Base-by-base conservation (phyloP, 2,329 filamentous ascomycete genomes). In the Albophoma yamanashiensis region DNA sequence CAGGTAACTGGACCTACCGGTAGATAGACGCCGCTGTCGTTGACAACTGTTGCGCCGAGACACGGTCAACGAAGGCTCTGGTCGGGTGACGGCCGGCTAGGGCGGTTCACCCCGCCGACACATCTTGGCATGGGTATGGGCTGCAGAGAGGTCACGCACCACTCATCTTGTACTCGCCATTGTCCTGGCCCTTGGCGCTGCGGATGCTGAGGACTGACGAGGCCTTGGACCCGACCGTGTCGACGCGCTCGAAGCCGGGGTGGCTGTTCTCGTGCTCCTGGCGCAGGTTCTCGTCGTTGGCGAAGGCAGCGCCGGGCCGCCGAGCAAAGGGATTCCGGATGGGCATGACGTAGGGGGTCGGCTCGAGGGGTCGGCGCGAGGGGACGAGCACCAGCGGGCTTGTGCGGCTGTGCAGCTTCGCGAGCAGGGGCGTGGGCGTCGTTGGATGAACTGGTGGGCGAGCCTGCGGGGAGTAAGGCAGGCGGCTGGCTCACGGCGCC, bases 1-100 rank as follows among this genome's bases (percentile, higher is more conserved):
- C 15, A 38, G 36, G 6, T 7, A 15, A 55, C 57, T 38, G 56
- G 56, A 61, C 84, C 75, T 86, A 94, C 91, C 67, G 93, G 93
- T 66, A 97, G 84, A 76, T 96, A 97, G 63, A 96, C 89, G 66
- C 93, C 93, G 73, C 89, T 95, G 75, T 96, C 92, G 71, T 96
- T 95, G 73, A 97, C 94, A 65, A 97, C 93, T 97, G 72, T 62
- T 59, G 52, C 38, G 57, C 55, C 36, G 58, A 60, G 60, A 57
- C 55, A 65, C 61, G 55, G 67, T 73, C 62, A 71, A 65, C 61
- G 22, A 63, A 55, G 14, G 5, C 8, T 25, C 56, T 62, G 62
- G 61, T 69, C 65, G 66, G 64, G 67, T 67, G 66, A 66, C 62
- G 43, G 43, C 43, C 50, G 58, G 59, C 57, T 31, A 22, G 36